phyloP scores from a whole-genome alignment of 257 asterid species.

The Plantago elongata region DNA sequence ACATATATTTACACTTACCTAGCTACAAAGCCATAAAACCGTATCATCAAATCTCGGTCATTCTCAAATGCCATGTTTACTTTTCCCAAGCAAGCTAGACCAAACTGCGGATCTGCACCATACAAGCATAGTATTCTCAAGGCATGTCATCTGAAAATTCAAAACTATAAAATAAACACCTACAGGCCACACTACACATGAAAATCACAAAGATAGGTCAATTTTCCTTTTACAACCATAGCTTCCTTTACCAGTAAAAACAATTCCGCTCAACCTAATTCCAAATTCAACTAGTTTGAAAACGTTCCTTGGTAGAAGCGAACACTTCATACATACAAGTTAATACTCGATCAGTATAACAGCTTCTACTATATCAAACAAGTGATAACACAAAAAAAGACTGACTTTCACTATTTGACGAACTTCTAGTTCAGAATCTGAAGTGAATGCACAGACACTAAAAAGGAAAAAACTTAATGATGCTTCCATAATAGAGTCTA shows the following conservation, averaged over 20 bases:
- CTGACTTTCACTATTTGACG: no score
- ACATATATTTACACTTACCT: constrained; percentile 37
- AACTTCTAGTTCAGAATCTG: no score
- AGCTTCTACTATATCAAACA: no score
- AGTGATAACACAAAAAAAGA: no score
- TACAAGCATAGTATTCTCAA: constrained; percentile 9
- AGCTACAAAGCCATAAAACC: constrained; percentile 71
- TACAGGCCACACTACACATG: constrained; percentile 2
- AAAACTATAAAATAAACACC: background rate
- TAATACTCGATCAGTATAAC: no score
- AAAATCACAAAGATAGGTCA: background rate
- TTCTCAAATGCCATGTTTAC: constrained; percentile 59
- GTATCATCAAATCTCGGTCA: constrained; percentile 77
- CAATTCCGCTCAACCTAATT: no score
- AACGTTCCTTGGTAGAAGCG: no score
- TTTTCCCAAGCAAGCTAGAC: constrained; percentile 82
- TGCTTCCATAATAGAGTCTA: background rate
- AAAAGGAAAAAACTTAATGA: no score
- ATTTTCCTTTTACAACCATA: no score
- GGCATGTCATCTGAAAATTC: background rate
- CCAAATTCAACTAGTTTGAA: no score
- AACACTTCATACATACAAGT: no score
- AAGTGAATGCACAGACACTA: no score
- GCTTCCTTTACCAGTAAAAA: background rate
- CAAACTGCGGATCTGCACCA: constrained; percentile 71